Conservation (phyloP, 371 early-diverging fungal species). For the Mortierella sp. region DNA sequence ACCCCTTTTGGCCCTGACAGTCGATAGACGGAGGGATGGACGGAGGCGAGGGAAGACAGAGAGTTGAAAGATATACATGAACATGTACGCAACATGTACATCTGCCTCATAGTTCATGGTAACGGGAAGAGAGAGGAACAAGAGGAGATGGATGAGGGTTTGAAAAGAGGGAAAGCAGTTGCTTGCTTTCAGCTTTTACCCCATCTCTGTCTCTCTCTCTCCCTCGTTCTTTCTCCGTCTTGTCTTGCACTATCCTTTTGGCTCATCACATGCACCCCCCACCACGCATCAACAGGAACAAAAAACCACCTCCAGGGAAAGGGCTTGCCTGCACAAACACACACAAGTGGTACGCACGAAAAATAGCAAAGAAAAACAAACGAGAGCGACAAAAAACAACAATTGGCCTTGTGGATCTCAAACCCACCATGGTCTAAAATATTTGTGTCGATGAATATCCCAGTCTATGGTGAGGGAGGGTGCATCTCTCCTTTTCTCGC, state of each 20-base stretch:
- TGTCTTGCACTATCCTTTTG: no score
- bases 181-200: background rate
- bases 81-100: background rate
- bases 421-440: no score
- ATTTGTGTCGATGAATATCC: no score
- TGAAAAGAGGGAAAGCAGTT: background rate
- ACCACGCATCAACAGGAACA: background rate
- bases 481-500: background rate
- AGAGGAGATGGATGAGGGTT: background rate
- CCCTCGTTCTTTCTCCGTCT: background rate
- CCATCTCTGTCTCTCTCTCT: background rate
- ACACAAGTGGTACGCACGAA: no score
- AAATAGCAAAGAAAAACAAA: no score
- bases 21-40: conserved; percentile 13
- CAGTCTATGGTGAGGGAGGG: no score
- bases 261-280: background rate
- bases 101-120: background rate
- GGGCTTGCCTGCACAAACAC: no score
- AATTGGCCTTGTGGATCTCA: no score
- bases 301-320: background rate
- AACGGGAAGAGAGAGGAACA: background rate
- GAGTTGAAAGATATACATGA: no score
- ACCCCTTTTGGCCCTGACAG: conserved; percentile 16
- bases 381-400: no score
- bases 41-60: background rate